Conservation (phyloP, 1,284 basidiomycete species). For the Cystobasidium slooffiae region DNA sequence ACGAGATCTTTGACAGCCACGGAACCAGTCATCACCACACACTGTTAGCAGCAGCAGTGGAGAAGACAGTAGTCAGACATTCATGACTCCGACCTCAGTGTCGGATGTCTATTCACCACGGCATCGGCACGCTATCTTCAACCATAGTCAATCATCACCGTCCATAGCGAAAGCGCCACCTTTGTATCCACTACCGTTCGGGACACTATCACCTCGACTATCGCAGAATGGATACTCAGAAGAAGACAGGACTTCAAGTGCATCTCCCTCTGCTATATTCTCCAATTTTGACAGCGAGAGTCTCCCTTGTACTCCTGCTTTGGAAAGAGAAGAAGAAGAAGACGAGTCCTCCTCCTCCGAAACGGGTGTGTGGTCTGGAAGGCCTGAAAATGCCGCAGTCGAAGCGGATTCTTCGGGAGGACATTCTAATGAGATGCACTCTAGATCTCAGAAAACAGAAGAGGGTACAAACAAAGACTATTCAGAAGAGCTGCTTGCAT, state of each 20-base stretch:
- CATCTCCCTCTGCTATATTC: constrained; percentile 22
- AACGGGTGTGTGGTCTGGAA: no score
- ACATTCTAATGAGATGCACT: no score
- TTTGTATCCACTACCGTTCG: neutral
- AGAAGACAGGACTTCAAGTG: neutral
- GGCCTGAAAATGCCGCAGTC: no score
- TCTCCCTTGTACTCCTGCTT: neutral
- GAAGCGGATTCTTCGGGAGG: no score
- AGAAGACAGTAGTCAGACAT: neutral
- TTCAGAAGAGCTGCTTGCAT: no score
- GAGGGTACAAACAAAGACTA: no score
- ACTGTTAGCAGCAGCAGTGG: no score
- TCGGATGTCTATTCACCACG: neutral
- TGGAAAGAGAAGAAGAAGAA: neutral
- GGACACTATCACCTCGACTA: neutral
- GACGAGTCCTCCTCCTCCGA: neutral
- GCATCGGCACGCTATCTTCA: neutral
- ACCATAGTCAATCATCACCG: neutral
- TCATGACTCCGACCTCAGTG: neutral
- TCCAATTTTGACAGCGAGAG: neutral
- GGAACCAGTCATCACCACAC: no score
- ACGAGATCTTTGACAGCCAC: no score
- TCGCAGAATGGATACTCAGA: neutral
- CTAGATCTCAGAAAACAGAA: no score
- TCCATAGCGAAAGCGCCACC: neutral